Base-by-base conservation (phyloP, 805 yeast species). In the Cyberlindnera subsufficiens region DNA sequence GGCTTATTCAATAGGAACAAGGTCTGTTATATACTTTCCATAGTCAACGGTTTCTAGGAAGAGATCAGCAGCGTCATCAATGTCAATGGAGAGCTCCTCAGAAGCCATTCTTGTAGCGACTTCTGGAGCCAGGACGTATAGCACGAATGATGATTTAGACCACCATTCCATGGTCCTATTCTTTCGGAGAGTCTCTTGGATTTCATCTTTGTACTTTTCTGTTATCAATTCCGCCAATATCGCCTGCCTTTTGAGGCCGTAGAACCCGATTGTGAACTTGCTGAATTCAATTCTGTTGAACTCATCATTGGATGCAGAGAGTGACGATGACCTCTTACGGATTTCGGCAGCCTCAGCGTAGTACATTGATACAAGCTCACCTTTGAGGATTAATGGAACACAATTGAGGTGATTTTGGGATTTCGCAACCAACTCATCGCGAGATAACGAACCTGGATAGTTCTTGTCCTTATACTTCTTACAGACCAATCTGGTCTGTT, bases 41-140 rank as follows among this genome's bases (percentile, higher is more conserved):
- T 67, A 77, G 29, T 75, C 78, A 1, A 57, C 49, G 0, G 84
- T 79, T 3, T 62, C 57, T 31, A 63, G 65, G 55, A 82, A 63
- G 14, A 75, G 51, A 13, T 64, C 65, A 46, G 73, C 74, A 0
- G 82, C 83, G 18, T 63, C 60, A 3, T 64, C 70, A 14, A 71
- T 49, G n/a, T 59, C 52, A 31, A 66, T 44, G 2, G 51, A 42
- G 59, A 68, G 51, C 46, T 80, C 82, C 4, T 71, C 69, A 55
- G 69, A 66, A 7, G 76, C 71, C 17, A 80, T 52, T 27, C 78
- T 61, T 6, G 77, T 61, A 4, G 80, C 67, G 6, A 83, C 57
- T 51, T 83, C 90, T 22, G 83, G 80, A 7, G 86, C 79, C 19
- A 84, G 58, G 2, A 82, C 80, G 52, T 76, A 78, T 15, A 74